phyloP scores from a whole-genome alignment of 2,329 filamentous ascomycete species.

The Fusarium sp. region DNA sequence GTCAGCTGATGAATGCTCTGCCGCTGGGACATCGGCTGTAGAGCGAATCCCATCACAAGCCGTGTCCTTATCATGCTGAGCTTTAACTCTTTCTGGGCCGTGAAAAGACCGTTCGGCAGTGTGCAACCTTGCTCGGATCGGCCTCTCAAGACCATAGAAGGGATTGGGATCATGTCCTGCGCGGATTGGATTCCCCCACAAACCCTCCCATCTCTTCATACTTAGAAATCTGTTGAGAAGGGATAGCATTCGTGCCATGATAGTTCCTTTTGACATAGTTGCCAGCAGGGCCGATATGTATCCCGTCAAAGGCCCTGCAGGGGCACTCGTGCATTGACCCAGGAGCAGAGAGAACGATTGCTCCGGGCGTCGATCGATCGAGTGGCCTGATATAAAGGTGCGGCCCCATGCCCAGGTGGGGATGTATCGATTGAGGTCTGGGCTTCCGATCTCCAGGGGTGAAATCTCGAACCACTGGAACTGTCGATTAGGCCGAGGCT shows the following conservation, averaged over 20 bases:
- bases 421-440: constrained; percentile 30
- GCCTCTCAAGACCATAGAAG: constrained; percentile 31
- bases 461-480: constrained; percentile 42
- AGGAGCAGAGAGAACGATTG: constrained; percentile 32
- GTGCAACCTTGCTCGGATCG: neutral
- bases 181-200: constrained; percentile 39
- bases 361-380: constrained; percentile 29
- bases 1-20: fast-evolving
- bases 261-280: constrained; percentile 25
- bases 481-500: neutral
- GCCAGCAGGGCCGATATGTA: constrained; percentile 35
- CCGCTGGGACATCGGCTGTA: fast-evolving
- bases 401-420: constrained; percentile 40
- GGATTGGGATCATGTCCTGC: constrained; percentile 40
- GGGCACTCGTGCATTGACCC: constrained; percentile 37
- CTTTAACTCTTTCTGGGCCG: neutral
- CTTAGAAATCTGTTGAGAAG: constrained; percentile 16
- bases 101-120: neutral
- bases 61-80: fast-evolving
- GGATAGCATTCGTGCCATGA: constrained; percentile 20
- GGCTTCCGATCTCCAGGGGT: constrained; percentile 32
- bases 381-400: constrained; percentile 32
- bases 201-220: constrained; percentile 24
- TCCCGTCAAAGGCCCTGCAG: constrained; percentile 25
- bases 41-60: fast-evolving